Evolutionary conservation across 768 basidiomycete species (phyloP).

Genomic region (Austroboletus eburneus): DNA sequence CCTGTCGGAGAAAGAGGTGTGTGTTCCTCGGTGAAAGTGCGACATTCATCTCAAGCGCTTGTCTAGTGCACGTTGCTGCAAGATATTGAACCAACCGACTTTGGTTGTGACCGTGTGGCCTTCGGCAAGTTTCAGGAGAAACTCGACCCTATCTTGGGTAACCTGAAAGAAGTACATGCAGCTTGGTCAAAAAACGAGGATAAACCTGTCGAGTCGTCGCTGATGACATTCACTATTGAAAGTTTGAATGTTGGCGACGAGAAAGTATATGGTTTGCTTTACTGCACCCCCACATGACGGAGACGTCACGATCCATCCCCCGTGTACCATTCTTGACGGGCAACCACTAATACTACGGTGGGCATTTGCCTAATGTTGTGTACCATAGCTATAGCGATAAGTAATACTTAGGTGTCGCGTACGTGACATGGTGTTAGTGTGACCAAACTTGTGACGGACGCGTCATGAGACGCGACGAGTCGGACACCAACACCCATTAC

Average conservation of each 20-base stretch:
- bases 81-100: conserved; percentile 41
- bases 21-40: conserved; percentile 8
- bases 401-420: no score
- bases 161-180: conserved; percentile 40
- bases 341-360: no score
- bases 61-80: conserved; percentile 42
- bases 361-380: no score
- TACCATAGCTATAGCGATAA: no score
- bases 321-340: neutral
- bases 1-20: conserved; percentile 45
- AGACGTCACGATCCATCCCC: neutral
- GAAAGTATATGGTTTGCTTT: conserved; percentile 23
- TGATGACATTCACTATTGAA: conserved; percentile 26
- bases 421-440: no score
- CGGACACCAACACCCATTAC: conserved; percentile 21
- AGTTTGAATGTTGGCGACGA: conserved; percentile 25
- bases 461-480: conserved; percentile 21
- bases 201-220: conserved; percentile 21
- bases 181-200: conserved; percentile 21
- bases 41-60: neutral
- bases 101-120: conserved; percentile 38
- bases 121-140: conserved; percentile 36
- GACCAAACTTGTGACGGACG: conserved; percentile 30
- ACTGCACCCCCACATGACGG: conserved; percentile 8
- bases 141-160: conserved; percentile 45